These are phyloP conservation scores for Mycena olivaceomarginata DNA, from an alignment of 768 basidiomycete species.

Conservation along the genomic window DNA sequence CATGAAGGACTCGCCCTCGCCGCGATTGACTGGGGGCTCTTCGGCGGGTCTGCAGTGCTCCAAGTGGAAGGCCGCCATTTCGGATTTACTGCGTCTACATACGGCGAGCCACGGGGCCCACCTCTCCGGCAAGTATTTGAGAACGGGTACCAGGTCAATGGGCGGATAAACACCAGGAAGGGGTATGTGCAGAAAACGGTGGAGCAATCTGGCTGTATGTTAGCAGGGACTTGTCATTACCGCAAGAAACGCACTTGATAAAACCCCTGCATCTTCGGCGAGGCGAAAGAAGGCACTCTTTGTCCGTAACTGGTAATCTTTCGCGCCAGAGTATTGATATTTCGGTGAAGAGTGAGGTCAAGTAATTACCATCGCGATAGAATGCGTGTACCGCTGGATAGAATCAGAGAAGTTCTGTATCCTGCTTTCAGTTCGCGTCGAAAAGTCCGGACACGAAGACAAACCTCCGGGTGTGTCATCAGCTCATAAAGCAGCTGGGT, in stretches of 20 bases:
- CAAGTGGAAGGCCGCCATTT: constrained; percentile 11
- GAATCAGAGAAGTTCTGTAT: not conserved
- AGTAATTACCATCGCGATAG: constrained; percentile 11
- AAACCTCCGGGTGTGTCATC: constrained; percentile 18
- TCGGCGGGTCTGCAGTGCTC: constrained; percentile 3
- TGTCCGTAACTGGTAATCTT: constrained; percentile 15
- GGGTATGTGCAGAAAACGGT: constrained; percentile 19
- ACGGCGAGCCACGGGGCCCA: constrained; percentile 20
- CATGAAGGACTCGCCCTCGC: constrained; percentile 14
- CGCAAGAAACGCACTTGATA: not conserved
- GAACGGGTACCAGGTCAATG: not conserved
- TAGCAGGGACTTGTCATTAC: not conserved
- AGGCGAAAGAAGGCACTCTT: constrained; percentile 2
- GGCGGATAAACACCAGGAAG: constrained; percentile 18
- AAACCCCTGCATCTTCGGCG: constrained; percentile 6
- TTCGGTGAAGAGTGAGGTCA: not conserved
- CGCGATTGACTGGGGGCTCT: not conserved
- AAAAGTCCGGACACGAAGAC: not conserved
- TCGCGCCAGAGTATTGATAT: not conserved
- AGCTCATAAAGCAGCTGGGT: constrained; percentile 19
- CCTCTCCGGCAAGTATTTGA: constrained; percentile 16
- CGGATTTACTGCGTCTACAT: constrained; percentile 25
- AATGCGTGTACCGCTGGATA: constrained; percentile 21
- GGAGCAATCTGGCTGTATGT: constrained; percentile 12
- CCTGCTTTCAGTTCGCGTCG: not conserved